These are phyloP conservation scores for Miscanthus lutarioriparius DNA, from an alignment of 176 grass and related monocot genomes.

Conservation along the genomic window DNA sequence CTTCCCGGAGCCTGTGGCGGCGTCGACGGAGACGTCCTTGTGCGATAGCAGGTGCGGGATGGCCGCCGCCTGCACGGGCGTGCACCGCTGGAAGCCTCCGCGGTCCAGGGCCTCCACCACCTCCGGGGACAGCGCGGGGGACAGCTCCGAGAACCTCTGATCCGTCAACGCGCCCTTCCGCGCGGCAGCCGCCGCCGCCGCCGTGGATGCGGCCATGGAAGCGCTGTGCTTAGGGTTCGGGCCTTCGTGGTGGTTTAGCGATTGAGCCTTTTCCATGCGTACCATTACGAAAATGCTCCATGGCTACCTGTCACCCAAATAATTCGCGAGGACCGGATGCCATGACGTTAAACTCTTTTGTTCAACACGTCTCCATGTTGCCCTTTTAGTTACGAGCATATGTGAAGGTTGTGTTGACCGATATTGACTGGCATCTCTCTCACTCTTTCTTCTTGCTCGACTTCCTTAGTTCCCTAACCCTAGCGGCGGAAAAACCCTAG, in stretches of 20 bases:
- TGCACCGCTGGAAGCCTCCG: conserved; percentile 74
- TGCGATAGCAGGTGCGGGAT: conserved; percentile 79
- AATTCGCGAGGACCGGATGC: no score
- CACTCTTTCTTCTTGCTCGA: no score
- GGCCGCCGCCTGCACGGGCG: conserved; percentile 79
- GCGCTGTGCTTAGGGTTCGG: conserved; percentile 10
- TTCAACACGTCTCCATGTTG: no score
- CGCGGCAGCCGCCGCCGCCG: conserved; percentile 35
- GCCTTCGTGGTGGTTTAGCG: not conserved
- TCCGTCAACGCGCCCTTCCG: conserved; percentile 65
- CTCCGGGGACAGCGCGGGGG: conserved; percentile 57
- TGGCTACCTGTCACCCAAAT: no score
- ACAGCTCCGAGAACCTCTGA: conserved; percentile 60
- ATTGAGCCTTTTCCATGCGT: no score
- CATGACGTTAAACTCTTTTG: no score
- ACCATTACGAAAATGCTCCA: no score
- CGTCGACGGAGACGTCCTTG: conserved; percentile 92
- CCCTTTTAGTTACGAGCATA: no score
- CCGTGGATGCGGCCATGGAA: conserved; percentile 34
- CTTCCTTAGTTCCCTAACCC: no score
- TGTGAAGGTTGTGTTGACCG: no score
- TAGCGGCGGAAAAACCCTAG: no score
- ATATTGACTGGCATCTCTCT: no score
- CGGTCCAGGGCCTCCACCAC: conserved; percentile 59
- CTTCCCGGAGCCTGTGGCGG: conserved; percentile 93